Evolutionary conservation across 768 basidiomycete genomes (phyloP), one percentile per base, ranked within the genome.

Genomic region (Trametes cubensis): DNA sequence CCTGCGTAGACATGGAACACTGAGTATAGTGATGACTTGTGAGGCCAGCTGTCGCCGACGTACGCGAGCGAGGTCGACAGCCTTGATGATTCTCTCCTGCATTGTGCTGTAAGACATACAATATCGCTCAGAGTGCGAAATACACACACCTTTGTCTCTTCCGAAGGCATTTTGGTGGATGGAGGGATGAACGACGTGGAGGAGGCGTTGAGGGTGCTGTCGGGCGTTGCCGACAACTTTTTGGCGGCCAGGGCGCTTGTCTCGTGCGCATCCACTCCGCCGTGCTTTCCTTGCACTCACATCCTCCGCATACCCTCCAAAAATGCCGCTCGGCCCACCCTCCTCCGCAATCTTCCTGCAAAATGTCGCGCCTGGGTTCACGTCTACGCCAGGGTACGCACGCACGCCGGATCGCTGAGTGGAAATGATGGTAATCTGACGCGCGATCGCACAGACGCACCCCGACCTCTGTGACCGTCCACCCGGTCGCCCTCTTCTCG

Each of bases 401-500:
- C 23, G 20, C 28, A 13, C 17, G 14, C 14, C 11, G 46, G 14
- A 17, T 40, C 14, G 1, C 4, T 7, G 14, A 4, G n/a, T 6
- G 2, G 14, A 14, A 25, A 34, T 10, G 14, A 11, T 17, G 21
- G 20, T 38, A 4, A 58, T 60, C 39, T 62, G 39, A 51, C 51
- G 38, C 52, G 34, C 49, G 50, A 55, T 58, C 45, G 52, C 34
- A n/a, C 70, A 94, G 92, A 56, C 86, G 88, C 41, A 80, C 86
- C 60, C 89, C 89, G 30, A 83, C 85, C 30, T 83, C 80, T 47
- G 84, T 97, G 59, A 92, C 88, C 50, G 84, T 98, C 63, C 93
- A 95, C 73, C 95, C 96, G 14, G 89, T 93, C 54, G 94, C 93
- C 4, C 85, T 98, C 50, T 93, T 97, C 74, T 89, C 94, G 55